phyloP scores from a whole-genome alignment of 306 rosid species.

The Lathyrus oleraceus region DNA sequence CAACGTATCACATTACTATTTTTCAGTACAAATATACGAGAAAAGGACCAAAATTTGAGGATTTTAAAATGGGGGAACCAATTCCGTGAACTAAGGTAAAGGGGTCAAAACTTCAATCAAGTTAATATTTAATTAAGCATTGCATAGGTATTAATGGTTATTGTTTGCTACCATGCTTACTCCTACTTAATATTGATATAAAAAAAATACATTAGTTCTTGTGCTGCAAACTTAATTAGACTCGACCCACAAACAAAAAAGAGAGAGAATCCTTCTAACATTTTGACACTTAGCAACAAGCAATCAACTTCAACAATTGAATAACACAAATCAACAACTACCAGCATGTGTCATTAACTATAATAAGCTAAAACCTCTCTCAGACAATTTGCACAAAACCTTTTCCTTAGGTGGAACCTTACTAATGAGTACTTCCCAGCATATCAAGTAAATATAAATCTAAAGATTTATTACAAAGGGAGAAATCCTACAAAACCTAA shows the following conservation, averaged over 20 bases:
- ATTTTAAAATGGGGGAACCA: too few species aligned
- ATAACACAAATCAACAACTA: background rate
- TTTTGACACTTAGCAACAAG: slow-evolving; percentile 10
- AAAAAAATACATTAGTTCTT: slow-evolving; percentile 17
- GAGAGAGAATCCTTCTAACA: background rate
- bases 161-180: background rate
- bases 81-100: too few species aligned
- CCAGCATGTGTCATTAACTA: slow-evolving; percentile 16
- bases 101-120: too few species aligned
- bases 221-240: slow-evolving; percentile 6
- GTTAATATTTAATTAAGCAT: background rate
- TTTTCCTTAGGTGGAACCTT: slow-evolving; percentile 19
- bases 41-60: too few species aligned
- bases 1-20: too few species aligned
- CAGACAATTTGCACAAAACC: background rate
- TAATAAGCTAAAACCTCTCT: slow-evolving; percentile 4
- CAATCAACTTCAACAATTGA: slow-evolving; percentile 7
- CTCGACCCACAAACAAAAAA: background rate
- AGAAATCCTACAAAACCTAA: background rate
- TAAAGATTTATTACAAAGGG: background rate
- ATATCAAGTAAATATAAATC: slow-evolving; percentile 22
- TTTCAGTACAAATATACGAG: too few species aligned
- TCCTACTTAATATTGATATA: background rate
- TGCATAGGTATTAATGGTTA: background rate
- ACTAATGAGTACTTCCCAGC: background rate